Conservation (phyloP, 441 rosid genomes). For the Breynia disticha region DNA sequence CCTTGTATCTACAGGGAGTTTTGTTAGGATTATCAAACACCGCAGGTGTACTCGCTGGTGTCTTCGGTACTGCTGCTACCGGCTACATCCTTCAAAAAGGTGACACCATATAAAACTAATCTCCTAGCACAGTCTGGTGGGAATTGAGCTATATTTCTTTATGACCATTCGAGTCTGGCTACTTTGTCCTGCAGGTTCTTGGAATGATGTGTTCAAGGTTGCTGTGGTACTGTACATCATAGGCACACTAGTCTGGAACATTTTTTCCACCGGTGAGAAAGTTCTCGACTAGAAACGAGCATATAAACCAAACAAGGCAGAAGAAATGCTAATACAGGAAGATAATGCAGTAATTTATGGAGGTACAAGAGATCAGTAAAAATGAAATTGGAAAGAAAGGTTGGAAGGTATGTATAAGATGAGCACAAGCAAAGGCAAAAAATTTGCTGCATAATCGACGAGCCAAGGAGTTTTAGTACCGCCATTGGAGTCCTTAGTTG, state of each 20-base stretch:
- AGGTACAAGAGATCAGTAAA: too few relatives aligned
- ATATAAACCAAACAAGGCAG: background rate
- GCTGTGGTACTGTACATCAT: constrained; percentile 67
- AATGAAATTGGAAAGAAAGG: too few relatives aligned
- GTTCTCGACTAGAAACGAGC: constrained; percentile 52
- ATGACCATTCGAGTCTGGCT: background rate
- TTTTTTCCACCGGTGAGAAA: constrained; percentile 89
- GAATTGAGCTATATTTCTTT: background rate
- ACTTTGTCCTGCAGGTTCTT: constrained; percentile 50
- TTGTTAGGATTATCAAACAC: constrained; percentile 91
- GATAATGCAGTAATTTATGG: too few relatives aligned
- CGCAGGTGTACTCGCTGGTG: constrained; percentile 97
- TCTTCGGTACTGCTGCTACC: constrained; percentile 94
- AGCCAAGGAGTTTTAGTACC: too few relatives aligned
- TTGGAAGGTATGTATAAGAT: too few relatives aligned
- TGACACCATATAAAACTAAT: constrained; percentile 10
- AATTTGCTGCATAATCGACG: too few relatives aligned
- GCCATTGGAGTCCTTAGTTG: too few relatives aligned
- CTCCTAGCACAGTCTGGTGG: background rate
- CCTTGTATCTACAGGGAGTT: constrained; percentile 55
- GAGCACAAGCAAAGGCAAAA: too few relatives aligned
- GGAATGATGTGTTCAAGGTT: constrained; percentile 96
- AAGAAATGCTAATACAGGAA: background rate
- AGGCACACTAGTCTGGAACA: constrained; percentile 91
- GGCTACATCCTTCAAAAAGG: constrained; percentile 96